Evolutionary conservation across 1,284 basidiomycete species (phyloP).

Genomic region (Ustilago loliicola): DNA sequence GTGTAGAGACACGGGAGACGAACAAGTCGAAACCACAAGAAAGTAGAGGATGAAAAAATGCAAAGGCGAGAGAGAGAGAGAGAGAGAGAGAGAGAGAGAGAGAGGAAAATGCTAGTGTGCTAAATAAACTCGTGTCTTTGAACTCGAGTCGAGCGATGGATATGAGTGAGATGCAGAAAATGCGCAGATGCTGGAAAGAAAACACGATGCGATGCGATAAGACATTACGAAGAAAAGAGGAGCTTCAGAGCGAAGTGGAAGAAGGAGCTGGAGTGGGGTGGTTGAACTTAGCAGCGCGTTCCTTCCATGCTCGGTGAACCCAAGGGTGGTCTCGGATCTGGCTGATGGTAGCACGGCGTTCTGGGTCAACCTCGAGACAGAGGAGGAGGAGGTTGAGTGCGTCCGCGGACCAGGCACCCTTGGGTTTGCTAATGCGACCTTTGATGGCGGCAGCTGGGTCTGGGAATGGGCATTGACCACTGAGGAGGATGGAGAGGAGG

Average conservation of each 20-base stretch:
- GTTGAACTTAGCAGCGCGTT: constrained; percentile 42
- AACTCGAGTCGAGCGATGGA: constrained; percentile 1
- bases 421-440: constrained; percentile 71
- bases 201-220: constrained; percentile 9
- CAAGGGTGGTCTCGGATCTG: constrained; percentile 84
- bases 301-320: constrained; percentile 73
- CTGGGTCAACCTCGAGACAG: constrained; percentile 82
- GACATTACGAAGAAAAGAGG: background rate
- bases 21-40: background rate
- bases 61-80: background rate
- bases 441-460: constrained; percentile 78
- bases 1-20: constrained; percentile 20
- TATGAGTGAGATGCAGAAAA: constrained; percentile 16
- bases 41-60: constrained; percentile 11
- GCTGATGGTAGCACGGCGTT: constrained; percentile 77
- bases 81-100: background rate
- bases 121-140: background rate
- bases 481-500: constrained; percentile 85
- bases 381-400: constrained; percentile 77
- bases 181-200: constrained; percentile 9
- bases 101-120: constrained; percentile 4
- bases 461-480: constrained; percentile 86
- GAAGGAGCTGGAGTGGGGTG: background rate
- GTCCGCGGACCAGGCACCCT: constrained; percentile 60
- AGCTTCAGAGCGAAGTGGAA: constrained; percentile 1